Evolutionary conservation across 495 filamentous ascomycete genomes (phyloP).

Genomic region (Aspergillus homomorphus): DNA sequence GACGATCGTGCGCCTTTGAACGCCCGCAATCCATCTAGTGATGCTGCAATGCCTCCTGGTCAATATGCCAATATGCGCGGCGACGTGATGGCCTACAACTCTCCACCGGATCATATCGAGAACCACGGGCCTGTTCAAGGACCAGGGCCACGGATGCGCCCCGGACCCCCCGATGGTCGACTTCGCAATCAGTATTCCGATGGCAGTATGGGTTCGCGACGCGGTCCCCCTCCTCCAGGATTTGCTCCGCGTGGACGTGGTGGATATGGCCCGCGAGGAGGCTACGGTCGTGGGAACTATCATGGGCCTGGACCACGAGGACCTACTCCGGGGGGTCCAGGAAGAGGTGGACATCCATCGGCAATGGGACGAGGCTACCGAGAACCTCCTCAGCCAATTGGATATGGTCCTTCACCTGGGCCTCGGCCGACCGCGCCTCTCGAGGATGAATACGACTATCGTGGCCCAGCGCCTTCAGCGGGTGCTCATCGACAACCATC

Average conservation of each 20-base stretch:
- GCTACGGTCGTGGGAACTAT: conserved; percentile 55
- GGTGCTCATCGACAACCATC: conserved; percentile 39
- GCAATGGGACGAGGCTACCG: conserved; percentile 46
- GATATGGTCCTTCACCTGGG: conserved; percentile 37
- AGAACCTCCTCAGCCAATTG: conserved; percentile 53
- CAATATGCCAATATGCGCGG: conserved; percentile 20
- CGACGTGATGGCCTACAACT: conserved; percentile 31
- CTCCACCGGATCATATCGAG: conserved; percentile 65
- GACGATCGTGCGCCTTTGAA: conserved; percentile 88
- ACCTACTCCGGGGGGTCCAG: conserved; percentile 32
- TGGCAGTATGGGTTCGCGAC: conserved; percentile 54
- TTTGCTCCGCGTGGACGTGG: conserved; percentile 54
- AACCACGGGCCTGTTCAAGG: conserved; percentile 50
- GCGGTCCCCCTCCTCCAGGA: conserved; percentile 48
- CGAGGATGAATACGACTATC: conserved; percentile 33
- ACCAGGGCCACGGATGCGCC: conserved; percentile 36
- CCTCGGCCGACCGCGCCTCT: conserved; percentile 24
- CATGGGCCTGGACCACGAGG: conserved; percentile 43
- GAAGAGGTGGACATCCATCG: conserved; percentile 31
- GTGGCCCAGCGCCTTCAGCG: conserved; percentile 27
- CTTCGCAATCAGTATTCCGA: conserved; percentile 60
- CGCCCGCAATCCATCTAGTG: conserved; percentile 46
- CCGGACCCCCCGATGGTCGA: conserved; percentile 45
- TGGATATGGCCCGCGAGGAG: conserved; percentile 54
- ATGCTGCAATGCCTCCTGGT: conserved; percentile 24